Evolutionary conservation across 148 eudicot species (phyloP), one percentile per base, ranked within the genome.

Genomic region (Persicaria tinctoria): DNA sequence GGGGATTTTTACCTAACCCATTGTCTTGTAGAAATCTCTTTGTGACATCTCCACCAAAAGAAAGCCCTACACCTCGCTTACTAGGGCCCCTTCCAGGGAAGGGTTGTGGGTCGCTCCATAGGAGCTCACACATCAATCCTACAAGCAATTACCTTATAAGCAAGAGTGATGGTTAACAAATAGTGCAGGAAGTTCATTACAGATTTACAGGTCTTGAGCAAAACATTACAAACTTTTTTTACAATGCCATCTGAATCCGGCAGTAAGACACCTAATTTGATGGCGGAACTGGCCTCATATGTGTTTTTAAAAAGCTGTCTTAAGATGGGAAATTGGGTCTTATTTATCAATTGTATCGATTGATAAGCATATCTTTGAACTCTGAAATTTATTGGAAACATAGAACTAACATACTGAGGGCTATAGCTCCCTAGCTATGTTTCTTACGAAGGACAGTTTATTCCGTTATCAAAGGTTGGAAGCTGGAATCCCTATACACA

Each of bases 31-130:
- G 84, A 80, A 95, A 95, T 78, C 87, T 92, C 76, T 86, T 89
- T 41, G 98, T 95, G 79, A 95, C 91, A 76, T 95, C 98, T 32
- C 81, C 89, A 76, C 98, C 98, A 78, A 95, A 95, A 70, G 97
- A 84, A 72, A 95, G 97, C 68, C 98, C 98, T 78, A 95, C 98
- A 76, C 98, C 98, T 41, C 98, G 96, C 85, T 95, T 95, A 83
- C 98, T 95, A 53, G 98, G 98, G 73, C 98, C 97, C 85, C 98
- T 86, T 75, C 98, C 98, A 73, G 86, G 96, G 76, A 75, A 82
- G 50, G 98, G 96, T 64, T 95, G 98, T 75, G 98, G 98, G 85
- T 95, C 98, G 82, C 98, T 95, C 98, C 98, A 95, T 70, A 95
- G 83, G 73, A 92, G 76, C 80, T 95, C 98, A 85, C 98, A 95